These are phyloP conservation scores for thale cress (Arabidopsis thaliana) DNA, from an alignment of 345 rosid species.

Conservation along the genomic window DNA sequence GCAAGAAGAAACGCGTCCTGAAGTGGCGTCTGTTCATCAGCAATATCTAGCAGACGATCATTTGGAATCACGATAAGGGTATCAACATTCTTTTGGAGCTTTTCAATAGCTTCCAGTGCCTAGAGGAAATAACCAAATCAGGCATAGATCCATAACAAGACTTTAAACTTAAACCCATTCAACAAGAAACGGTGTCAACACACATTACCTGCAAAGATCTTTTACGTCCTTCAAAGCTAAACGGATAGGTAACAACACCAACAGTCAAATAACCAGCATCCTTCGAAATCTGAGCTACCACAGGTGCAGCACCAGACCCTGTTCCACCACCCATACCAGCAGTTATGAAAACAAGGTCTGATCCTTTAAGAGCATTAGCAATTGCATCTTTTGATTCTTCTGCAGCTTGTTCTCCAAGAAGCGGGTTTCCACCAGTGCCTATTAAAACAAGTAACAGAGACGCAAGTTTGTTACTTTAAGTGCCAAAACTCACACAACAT, in stretches of 20 bases:
- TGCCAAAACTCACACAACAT: conserved; percentile 22
- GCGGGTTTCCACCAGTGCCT: conserved; percentile 99
- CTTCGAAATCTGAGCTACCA: conserved; percentile 88
- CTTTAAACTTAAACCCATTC: background rate
- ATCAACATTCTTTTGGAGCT: conserved; percentile 92
- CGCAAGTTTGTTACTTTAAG: conserved; percentile 18
- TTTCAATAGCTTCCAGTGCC: conserved; percentile 97
- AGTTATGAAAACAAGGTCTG: conserved; percentile 96
- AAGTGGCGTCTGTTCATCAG: conserved; percentile 96
- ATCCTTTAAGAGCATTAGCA: conserved; percentile 91
- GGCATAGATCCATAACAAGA: conserved; percentile 1
- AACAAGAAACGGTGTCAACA: conserved; percentile 9
- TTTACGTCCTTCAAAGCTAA: conserved; percentile 99
- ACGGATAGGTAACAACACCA: conserved; percentile 98
- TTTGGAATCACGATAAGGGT: conserved; percentile 96
- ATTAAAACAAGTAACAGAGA: conserved; percentile 22
- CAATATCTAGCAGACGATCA: conserved; percentile 94
- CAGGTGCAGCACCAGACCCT: conserved; percentile 99
- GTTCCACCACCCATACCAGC: conserved; percentile 99
- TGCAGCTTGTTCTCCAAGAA: conserved; percentile 97
- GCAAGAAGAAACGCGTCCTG: conserved; percentile 99
- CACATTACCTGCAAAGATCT: conserved; percentile 78
- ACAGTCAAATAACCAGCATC: conserved; percentile 97
- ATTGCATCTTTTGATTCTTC: conserved; percentile 95
- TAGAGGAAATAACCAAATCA: conserved; percentile 43